These are phyloP conservation scores for Coemansia brasiliensis DNA, from an alignment of 192 early-diverging fungal genomes.

Conservation along the genomic window DNA sequence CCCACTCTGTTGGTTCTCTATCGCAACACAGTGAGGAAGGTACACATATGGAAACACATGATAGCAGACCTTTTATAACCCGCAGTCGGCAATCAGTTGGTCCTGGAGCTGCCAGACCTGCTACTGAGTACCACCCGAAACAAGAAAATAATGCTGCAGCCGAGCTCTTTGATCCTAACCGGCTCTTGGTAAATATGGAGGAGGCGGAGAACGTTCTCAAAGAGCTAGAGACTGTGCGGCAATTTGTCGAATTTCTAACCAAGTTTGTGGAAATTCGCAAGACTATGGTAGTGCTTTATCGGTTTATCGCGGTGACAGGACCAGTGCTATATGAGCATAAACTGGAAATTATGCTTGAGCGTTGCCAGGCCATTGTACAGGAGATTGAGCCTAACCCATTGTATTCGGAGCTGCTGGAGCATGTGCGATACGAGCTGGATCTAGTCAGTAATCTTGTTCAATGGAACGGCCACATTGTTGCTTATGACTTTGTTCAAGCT, in stretches of 20 bases:
- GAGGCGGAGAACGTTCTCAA: conserved; percentile 33
- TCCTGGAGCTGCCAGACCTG: background rate
- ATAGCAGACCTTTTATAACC: background rate
- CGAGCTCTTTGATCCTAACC: conserved; percentile 38
- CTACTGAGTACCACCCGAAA: background rate
- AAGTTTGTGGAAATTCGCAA: conserved; percentile 52
- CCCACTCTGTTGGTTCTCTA: too few relatives aligned
- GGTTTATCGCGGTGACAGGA: conserved; percentile 46
- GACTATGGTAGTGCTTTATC: conserved; percentile 51
- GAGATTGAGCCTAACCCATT: conserved; percentile 26
- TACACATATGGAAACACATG: background rate
- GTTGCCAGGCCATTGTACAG: conserved; percentile 25
- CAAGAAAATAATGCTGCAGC: background rate
- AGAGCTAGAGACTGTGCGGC: conserved; percentile 34
- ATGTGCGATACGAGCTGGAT: conserved; percentile 36
- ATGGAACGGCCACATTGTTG: conserved; percentile 38
- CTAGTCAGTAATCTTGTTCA: conserved; percentile 37
- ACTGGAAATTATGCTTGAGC: conserved; percentile 32
- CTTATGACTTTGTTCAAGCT: conserved; percentile 40
- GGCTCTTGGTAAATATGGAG: conserved; percentile 26
- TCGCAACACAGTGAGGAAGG: too few relatives aligned
- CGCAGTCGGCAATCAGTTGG: background rate
- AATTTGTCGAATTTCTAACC: conserved; percentile 37
- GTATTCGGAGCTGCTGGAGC: conserved; percentile 32
- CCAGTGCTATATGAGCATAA: conserved; percentile 40